Evolutionary conservation across 352 stramenopile genomes (phyloP).

Genomic region (Pythium coloratum): DNA sequence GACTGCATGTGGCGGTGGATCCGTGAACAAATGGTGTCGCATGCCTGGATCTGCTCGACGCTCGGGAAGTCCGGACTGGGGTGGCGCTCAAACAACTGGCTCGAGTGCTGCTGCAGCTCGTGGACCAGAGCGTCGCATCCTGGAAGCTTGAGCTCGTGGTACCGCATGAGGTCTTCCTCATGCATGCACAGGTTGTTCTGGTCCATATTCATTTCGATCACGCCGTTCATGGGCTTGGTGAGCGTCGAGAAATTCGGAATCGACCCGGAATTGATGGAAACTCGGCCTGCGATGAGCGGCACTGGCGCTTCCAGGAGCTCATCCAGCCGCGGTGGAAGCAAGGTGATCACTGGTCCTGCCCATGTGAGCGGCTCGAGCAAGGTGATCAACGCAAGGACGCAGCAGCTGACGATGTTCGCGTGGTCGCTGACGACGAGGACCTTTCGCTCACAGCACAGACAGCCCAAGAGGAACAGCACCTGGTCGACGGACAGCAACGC

Average conservation of each 20-base stretch:
- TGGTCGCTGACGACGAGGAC: constrained; percentile 77
- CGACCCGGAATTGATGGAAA: constrained; percentile 49
- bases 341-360: constrained; percentile 73
- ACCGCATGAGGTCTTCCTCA: constrained; percentile 66
- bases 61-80: constrained; percentile 59
- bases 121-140: constrained; percentile 71
- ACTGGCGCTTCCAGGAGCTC: constrained; percentile 79
- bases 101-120: constrained; percentile 57
- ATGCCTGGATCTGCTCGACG: constrained; percentile 68
- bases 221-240: constrained; percentile 54
- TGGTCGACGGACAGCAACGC: constrained; percentile 75
- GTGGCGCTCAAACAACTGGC: constrained; percentile 58
- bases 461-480: constrained; percentile 74
- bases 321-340: constrained; percentile 63
- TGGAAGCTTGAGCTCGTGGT: constrained; percentile 77
- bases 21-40: constrained; percentile 61
- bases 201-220: constrained; percentile 86
- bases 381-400: constrained; percentile 71
- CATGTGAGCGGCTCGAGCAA: constrained; percentile 70
- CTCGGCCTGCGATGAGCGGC: constrained; percentile 72
- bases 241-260: constrained; percentile 61
- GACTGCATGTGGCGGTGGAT: constrained; percentile 66
- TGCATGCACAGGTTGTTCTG: constrained; percentile 77
- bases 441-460: constrained; percentile 74
- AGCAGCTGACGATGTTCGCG: constrained; percentile 74